Base-by-base conservation (phyloP, 495 filamentous ascomycete genomes). In the Penicillium crystallinum region DNA sequence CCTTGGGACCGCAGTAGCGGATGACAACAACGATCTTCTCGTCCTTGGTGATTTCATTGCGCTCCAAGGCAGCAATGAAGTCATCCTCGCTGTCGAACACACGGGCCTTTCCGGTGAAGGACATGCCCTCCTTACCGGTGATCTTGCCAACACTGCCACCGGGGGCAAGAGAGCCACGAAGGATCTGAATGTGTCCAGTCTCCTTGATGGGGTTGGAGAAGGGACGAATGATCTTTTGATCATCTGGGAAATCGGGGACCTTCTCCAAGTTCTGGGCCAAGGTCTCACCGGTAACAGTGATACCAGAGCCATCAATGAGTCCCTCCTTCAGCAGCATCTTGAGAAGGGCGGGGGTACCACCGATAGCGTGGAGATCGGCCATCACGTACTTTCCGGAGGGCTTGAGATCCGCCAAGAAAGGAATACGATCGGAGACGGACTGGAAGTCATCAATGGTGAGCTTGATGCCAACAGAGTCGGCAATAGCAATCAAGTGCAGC, bases 371-470 rank as follows among this genome's bases (percentile, higher is more conserved):
- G 51, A 98, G 72, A 66, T 98, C 95, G 44, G 86, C 84, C 83
- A 98, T 92, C 55, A 98, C 93, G 63, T 95, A 95, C 69, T 96
- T 96, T 54, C 93, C 93, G 3, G 89, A 95, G 6, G 93, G 93
- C 80, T 98, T 98, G 45, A 98, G 80, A 69, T 98, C 92, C 3
- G 95, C 92, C 15, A 98, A 79, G 82, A 95, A 91, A 14, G 93
- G 93, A 31, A 81, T 95, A 25, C 87, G 81, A 76, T 98, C 89
- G 19, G 89, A 91, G 47, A 97, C 91, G 58, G 81, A 68, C 75
- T 98, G 95, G 86, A 98, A 97, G 75, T 98, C 95, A 57, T 98
- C 93, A 54, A 98, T 89, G 44, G 85, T 95, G 49, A 98, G 84
- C 69, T 93, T 87, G 64, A 98, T 81, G 66, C 91, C 95, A 22